Evolutionary conservation across 306 rosid genomes (phyloP), one percentile per base, ranked within the genome.

Genomic region (Nissolia schottii): DNA sequence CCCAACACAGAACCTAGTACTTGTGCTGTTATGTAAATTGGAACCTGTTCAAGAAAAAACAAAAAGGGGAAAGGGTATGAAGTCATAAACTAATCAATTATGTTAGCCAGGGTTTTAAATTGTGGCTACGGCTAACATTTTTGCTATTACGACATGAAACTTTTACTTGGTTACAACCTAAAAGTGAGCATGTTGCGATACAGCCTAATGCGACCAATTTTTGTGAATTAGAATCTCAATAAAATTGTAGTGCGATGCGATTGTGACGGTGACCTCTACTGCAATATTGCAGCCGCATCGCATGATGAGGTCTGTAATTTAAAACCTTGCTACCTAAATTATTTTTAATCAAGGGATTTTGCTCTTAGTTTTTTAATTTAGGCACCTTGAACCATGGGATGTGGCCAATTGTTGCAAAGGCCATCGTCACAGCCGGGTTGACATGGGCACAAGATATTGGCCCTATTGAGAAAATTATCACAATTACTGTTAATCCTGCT

Each of bases 391-490:
- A 67, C 98, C 96, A 90, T 59, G 97, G 92, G 57, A 88, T 87
- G 67, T 85, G 85, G 53, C 96, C 97, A n/a, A 84, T 76, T 53
- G 84, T 79, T 54, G 97, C 98, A 66, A 89, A 88, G 71, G 98
- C 97, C 62, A 90, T 31, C 35, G 98, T 93, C 73, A 85, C 83
- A 16, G 98, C 88, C 18, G 97, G 98, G 75, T 93, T 93, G 66
- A 93, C 89, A 78, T 90, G 98, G 1, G 98, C 97, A 76, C 85
- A 89, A 56, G 97, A 93, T 76, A 93, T 87, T 22, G 86, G 77
- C 2, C 89, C 96, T 28, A 87, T 82, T 0, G 93, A 82, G 85
- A 88, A 90, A 28, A 86, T 84, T 27, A 90, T 67, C 46, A 93
- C 97, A 14, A 83, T 79, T 5, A 90, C 92, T n/a, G 98, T 85